phyloP scores from a whole-genome alignment of 306 rosid genomes.

The Morella rubra region DNA sequence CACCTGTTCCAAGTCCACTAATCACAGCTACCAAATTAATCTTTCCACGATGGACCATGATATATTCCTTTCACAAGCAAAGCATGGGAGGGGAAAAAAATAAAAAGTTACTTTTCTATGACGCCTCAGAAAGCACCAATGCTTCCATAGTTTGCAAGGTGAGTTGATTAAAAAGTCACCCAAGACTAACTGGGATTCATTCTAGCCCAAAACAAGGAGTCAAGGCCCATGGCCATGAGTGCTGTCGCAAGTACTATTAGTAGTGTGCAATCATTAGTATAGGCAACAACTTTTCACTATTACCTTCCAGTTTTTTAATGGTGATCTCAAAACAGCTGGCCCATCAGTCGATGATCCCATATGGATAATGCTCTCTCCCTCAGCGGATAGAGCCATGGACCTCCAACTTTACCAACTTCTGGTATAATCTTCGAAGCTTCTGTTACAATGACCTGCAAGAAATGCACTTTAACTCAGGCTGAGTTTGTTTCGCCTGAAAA shows the following conservation, averaged over 20 bases:
- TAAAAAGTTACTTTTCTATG: neutral
- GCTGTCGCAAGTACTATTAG: neutral
- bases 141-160: constrained; percentile 1
- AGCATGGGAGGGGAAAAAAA: neutral
- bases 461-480: constrained; percentile 33
- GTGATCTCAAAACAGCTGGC: constrained; percentile 60
- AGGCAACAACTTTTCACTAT: neutral
- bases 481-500: no score
- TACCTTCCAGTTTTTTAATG: constrained; percentile 78
- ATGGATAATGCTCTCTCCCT: constrained; percentile 42
- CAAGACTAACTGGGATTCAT: neutral
- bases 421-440: constrained; percentile 65
- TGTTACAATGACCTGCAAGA: constrained; percentile 61
- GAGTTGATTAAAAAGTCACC: neutral
- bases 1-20: neutral
- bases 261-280: neutral
- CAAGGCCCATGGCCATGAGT: neutral
- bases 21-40: neutral
- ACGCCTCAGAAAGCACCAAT: neutral
- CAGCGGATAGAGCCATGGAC: constrained; percentile 34
- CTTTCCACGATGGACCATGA: neutral
- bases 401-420: constrained; percentile 51
- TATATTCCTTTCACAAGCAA: neutral
- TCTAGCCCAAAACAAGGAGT: neutral
- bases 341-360: constrained; percentile 47